Evolutionary conservation across 768 basidiomycete genomes (phyloP).

Genomic region (Leccinum longicurvipes): DNA sequence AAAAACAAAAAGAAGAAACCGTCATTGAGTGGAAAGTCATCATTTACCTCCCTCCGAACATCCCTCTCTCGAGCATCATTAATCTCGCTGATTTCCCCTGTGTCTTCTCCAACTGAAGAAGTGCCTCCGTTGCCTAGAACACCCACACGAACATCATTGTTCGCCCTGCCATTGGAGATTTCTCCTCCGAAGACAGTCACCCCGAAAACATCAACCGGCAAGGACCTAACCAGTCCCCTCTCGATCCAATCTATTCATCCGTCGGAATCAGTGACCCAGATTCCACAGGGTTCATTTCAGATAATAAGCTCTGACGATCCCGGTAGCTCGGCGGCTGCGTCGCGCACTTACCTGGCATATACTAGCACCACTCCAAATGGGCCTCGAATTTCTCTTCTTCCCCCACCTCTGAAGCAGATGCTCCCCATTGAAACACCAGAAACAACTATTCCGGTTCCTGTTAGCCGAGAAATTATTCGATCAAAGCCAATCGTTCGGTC

Average conservation of each 20-base stretch:
- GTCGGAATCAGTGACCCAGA: slow-evolving; percentile 22
- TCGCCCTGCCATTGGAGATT: neutral
- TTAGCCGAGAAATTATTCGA: neutral
- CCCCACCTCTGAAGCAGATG: no score
- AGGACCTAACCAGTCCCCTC: neutral
- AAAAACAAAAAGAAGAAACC: slow-evolving; percentile 15
- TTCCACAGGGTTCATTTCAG: slow-evolving; percentile 18
- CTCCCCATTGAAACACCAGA: no score
- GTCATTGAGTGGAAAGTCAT: slow-evolving; percentile 26
- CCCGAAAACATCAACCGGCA: slow-evolving; percentile 17
- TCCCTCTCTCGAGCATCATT: slow-evolving; percentile 31
- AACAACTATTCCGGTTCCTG: neutral
- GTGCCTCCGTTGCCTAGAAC: slow-evolving; percentile 28
- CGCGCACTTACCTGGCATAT: slow-evolving; percentile 9
- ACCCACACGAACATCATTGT: slow-evolving; percentile 12
- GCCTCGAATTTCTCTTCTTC: slow-evolving; percentile 26
- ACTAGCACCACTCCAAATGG: neutral
- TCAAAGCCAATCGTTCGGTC: slow-evolving; percentile 30
- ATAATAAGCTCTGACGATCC: slow-evolving; percentile 8
- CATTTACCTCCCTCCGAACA: slow-evolving; percentile 28
- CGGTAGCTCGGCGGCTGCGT: slow-evolving; percentile 9
- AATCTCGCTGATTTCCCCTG: slow-evolving; percentile 22
- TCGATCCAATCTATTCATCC: slow-evolving; percentile 26
- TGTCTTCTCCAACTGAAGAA: slow-evolving; percentile 20
- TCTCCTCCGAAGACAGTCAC: slow-evolving; percentile 5